A percentile compares a stretch with the other conserved stretches of the same genome.
Conservation (phyloP, 2,329 filamentous ascomycete species). For the Ophiostoma perfectum region DNA sequence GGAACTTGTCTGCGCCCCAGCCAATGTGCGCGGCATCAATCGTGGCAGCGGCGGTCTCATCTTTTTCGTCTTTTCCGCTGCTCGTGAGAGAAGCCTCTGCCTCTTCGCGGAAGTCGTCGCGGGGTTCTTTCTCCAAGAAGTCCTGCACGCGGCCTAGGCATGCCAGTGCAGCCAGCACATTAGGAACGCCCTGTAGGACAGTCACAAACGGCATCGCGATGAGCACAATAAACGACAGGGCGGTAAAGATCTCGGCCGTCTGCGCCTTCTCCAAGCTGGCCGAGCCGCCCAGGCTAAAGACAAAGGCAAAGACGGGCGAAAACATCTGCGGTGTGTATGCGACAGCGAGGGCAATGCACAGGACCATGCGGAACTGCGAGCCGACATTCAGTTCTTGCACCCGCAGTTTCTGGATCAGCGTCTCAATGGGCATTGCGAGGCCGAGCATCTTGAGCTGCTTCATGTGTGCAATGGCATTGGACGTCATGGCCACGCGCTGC, state of each 20-base stretch:
- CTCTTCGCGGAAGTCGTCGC: constrained; percentile 30
- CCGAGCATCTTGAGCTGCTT: constrained; percentile 39
- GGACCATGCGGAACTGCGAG: constrained; percentile 31
- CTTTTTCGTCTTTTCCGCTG: not conserved
- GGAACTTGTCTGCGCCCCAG: constrained; percentile 33
- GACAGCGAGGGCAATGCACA: constrained; percentile 31
- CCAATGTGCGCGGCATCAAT: constrained; percentile 31
- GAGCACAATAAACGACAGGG: constrained; percentile 35
- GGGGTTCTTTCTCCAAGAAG: constrained; percentile 34
- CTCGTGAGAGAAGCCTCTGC: not conserved
- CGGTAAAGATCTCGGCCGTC: constrained; percentile 29
- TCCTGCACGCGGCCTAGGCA: constrained; percentile 35
- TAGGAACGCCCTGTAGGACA: constrained; percentile 35
- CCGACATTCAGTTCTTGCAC: constrained; percentile 33
- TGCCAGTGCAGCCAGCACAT: constrained; percentile 32
- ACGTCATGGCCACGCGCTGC: constrained; percentile 30
- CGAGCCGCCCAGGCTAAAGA: constrained; percentile 24
- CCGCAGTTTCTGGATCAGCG: constrained; percentile 34
- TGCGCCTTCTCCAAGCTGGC: constrained; percentile 28
- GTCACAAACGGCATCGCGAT: constrained; percentile 32
- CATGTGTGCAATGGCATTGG: constrained; percentile 33
- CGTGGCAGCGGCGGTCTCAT: not conserved
- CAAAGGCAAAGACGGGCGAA: constrained; percentile 35
- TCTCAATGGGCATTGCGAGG: constrained; percentile 31
- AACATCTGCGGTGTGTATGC: constrained; percentile 36